A percentile compares a stretch with the other conserved stretches of the same genome.
Conservation (phyloP, 2,329 filamentous ascomycete species). For the Dothistroma septosporum region DNA sequence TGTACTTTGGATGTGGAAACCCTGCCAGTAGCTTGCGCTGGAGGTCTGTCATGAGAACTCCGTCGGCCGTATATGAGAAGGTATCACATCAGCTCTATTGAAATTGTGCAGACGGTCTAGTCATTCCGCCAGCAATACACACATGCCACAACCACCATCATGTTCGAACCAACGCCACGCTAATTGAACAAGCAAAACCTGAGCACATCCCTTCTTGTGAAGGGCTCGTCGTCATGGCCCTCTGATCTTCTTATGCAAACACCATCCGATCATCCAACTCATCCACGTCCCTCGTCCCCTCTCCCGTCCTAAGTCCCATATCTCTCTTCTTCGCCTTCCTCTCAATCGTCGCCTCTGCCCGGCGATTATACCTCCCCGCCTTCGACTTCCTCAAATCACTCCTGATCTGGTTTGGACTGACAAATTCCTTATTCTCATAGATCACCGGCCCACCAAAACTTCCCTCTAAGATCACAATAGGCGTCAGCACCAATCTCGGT, state of each 20-base stretch:
- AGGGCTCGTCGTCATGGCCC: too few relatives aligned
- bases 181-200: background rate
- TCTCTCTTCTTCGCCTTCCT: constrained; percentile 69
- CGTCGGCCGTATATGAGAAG: too few relatives aligned
- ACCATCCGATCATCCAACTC: constrained; percentile 72
- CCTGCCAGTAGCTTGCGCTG: too few relatives aligned
- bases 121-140: background rate
- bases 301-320: constrained; percentile 68
- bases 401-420: constrained; percentile 87
- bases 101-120: background rate
- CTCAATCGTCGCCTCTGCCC: constrained; percentile 70
- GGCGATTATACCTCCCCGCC: constrained; percentile 70
- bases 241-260: constrained; percentile 66
- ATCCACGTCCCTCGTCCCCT: constrained; percentile 59
- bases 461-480: constrained; percentile 91
- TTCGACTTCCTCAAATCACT: constrained; percentile 72
- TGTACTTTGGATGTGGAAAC: too few relatives aligned
- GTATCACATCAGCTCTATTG: background rate
- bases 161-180: background rate
- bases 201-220: too few relatives aligned
- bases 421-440: constrained; percentile 96
- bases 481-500: constrained; percentile 85
- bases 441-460: constrained; percentile 95
- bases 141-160: background rate
- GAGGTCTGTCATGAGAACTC: too few relatives aligned